Percentiles rank a stretch among this genome's conserved stretches.
phyloP scores from a whole-genome alignment of 768 basidiomycete genomes.

The Serendipita indica region DNA sequence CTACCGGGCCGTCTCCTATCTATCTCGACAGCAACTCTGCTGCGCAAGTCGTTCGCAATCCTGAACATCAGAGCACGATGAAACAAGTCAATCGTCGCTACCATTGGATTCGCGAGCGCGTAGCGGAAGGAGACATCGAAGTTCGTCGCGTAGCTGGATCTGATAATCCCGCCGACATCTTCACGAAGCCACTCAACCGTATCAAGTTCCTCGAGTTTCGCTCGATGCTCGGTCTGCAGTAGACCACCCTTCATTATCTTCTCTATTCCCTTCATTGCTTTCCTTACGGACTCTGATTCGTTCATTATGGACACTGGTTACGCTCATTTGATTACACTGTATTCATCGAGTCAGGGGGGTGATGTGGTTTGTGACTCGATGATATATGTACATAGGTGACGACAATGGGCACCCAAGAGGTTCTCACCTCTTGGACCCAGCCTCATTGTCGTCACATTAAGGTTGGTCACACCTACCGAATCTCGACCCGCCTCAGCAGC shows the following conservation, averaged over 20 bases:
- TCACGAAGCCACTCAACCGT: slow-evolving; percentile 16
- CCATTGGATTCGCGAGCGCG: slow-evolving; percentile 16
- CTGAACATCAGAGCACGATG: slow-evolving; percentile 15
- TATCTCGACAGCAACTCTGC: slow-evolving; percentile 16
- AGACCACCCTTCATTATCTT: neutral
- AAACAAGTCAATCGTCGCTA: slow-evolving; percentile 20
- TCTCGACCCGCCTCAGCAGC: too few species aligned
- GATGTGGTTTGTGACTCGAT: too few species aligned
- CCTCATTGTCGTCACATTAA: too few species aligned
- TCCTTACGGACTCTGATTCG: neutral
- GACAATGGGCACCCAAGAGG: too few species aligned
- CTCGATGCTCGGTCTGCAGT: neutral
- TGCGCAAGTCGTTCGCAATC: slow-evolving; percentile 13
- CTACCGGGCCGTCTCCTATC: neutral
- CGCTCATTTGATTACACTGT: too few species aligned
- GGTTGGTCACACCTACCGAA: too few species aligned
- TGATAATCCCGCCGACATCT: slow-evolving; percentile 16
- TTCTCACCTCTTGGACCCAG: too few species aligned
- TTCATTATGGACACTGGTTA: too few species aligned
- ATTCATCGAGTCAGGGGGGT: too few species aligned
- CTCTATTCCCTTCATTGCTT: neutral
- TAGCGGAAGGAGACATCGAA: slow-evolving; percentile 12
- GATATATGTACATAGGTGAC: too few species aligned
- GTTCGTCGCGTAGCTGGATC: slow-evolving; percentile 14
- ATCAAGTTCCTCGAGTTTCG: neutral